Evolutionary conservation across 768 basidiomycete genomes (phyloP).

Genomic region (Crepidotus variabilis): DNA sequence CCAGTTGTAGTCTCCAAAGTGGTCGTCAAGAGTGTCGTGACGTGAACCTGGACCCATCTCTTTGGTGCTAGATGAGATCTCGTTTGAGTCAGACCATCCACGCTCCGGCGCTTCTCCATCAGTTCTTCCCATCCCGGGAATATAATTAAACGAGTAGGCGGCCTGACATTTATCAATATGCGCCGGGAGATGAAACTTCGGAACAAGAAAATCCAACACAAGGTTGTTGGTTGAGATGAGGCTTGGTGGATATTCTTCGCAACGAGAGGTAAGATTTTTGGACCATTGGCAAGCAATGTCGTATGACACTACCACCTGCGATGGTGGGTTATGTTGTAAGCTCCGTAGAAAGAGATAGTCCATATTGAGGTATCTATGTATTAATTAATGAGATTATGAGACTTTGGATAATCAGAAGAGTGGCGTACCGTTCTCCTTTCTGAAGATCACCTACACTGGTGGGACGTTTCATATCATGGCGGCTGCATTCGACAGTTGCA

Average conservation of each 20-base stretch:
- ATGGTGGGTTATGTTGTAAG: conserved; percentile 4
- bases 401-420: background rate
- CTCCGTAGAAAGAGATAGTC: conserved; percentile 25
- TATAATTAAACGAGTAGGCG: conserved; percentile 16
- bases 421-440: conserved; percentile 26
- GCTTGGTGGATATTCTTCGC: conserved; percentile 7
- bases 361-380: conserved; percentile 19
- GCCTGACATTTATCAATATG: conserved; percentile 10
- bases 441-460: conserved; percentile 26
- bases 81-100: conserved; percentile 27
- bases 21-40: conserved; percentile 31
- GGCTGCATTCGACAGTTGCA: conserved; percentile 18
- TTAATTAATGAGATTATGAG: background rate
- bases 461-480: conserved; percentile 23
- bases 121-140: conserved; percentile 29
- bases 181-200: conserved; percentile 23
- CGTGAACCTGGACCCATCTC: conserved; percentile 30
- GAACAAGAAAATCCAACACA: conserved; percentile 15
- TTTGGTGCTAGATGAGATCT: conserved; percentile 26
- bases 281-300: conserved; percentile 22
- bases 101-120: conserved; percentile 29
- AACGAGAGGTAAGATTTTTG: conserved; percentile 13
- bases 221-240: background rate
- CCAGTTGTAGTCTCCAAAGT: conserved; percentile 33
- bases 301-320: conserved; percentile 15